Evolutionary conservation across 805 yeast genomes (phyloP).

Genomic region (Saturnispora diversa): DNA sequence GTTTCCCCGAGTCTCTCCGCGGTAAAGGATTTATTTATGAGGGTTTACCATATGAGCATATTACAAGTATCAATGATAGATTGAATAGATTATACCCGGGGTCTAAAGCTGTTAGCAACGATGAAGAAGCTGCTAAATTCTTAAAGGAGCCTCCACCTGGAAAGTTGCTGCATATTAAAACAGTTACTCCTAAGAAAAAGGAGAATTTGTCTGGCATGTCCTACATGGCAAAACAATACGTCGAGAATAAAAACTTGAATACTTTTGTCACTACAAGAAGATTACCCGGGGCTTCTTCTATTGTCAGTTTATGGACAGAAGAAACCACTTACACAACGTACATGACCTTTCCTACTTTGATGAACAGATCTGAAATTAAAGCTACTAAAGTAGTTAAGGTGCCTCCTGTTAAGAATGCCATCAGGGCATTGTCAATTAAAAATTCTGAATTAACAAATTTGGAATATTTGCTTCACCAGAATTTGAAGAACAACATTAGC

Average conservation of each 20-base stretch:
- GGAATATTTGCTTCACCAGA: slow-evolving; percentile 49
- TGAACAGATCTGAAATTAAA: slow-evolving; percentile 73
- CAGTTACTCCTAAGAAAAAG: slow-evolving; percentile 63
- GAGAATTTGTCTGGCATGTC: slow-evolving; percentile 34
- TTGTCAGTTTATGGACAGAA: slow-evolving; percentile 80
- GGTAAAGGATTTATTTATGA: slow-evolving; percentile 75
- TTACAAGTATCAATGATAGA: slow-evolving; percentile 73
- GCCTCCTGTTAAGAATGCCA: slow-evolving; percentile 82
- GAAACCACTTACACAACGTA: slow-evolving; percentile 71
- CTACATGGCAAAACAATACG: slow-evolving; percentile 62
- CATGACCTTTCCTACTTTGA: slow-evolving; percentile 77
- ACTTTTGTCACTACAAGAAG: slow-evolving; percentile 63
- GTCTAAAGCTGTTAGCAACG: slow-evolving; percentile 56
- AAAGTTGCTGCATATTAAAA: slow-evolving; percentile 59
- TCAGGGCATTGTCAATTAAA: slow-evolving; percentile 55
- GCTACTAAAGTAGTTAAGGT: slow-evolving; percentile 40
- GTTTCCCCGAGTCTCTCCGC: slow-evolving; percentile 72
- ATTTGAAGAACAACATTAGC: slow-evolving; percentile 31
- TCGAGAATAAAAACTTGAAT: slow-evolving; percentile 64
- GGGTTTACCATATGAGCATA: slow-evolving; percentile 82
- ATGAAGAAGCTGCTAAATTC: slow-evolving; percentile 45
- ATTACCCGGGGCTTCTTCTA: slow-evolving; percentile 63
- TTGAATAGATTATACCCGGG: slow-evolving; percentile 73
- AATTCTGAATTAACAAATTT: slow-evolving; percentile 64
- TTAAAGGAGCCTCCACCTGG: slow-evolving; percentile 53